Evolutionary conservation across 805 yeast genomes (phyloP).

Genomic region (Schwanniomyces yamadae): DNA sequence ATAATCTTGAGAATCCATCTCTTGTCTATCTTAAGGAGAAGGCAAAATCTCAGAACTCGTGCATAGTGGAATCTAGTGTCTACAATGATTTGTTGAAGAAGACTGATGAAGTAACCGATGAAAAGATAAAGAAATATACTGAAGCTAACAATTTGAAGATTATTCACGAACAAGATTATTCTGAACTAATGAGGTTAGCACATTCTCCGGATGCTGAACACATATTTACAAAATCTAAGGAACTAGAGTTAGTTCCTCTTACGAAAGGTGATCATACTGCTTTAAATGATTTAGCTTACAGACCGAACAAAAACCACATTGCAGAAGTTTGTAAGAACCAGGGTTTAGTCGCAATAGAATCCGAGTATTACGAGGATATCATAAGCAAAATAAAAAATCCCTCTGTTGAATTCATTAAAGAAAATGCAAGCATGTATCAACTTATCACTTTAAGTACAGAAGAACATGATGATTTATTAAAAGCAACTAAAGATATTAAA

Average conservation of each 20-base stretch:
- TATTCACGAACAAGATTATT: constrained; percentile 10
- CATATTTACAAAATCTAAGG: constrained; percentile 13
- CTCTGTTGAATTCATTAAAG: constrained; percentile 14
- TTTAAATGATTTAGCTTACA: constrained; percentile 2
- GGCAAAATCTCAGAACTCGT: constrained; percentile 17
- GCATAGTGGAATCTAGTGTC: constrained; percentile 4
- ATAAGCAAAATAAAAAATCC: constrained; percentile 14
- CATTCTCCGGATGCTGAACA: constrained; percentile 17
- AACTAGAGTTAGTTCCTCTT: constrained; percentile 4
- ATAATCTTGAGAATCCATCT: constrained; percentile 12
- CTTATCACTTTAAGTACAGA: too few species aligned
- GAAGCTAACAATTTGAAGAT: constrained; percentile 8
- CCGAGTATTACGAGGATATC: constrained; percentile 10
- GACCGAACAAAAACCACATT: constrained; percentile 10
- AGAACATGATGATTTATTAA: too few species aligned
- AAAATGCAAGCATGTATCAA: constrained; percentile 13
- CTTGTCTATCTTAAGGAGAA: constrained; percentile 13
- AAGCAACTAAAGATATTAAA: constrained; percentile 10
- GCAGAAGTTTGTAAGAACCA: constrained; percentile 3
- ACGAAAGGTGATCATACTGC: not conserved
- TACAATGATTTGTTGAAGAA: constrained; percentile 5
- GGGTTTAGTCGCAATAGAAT: constrained; percentile 11
- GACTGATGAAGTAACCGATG: constrained; percentile 12
- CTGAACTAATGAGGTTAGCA: constrained; percentile 21
- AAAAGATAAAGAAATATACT: constrained; percentile 14